Conservation (phyloP, 352 stramenopile genomes). For the Phytophthora tentaculata region DNA sequence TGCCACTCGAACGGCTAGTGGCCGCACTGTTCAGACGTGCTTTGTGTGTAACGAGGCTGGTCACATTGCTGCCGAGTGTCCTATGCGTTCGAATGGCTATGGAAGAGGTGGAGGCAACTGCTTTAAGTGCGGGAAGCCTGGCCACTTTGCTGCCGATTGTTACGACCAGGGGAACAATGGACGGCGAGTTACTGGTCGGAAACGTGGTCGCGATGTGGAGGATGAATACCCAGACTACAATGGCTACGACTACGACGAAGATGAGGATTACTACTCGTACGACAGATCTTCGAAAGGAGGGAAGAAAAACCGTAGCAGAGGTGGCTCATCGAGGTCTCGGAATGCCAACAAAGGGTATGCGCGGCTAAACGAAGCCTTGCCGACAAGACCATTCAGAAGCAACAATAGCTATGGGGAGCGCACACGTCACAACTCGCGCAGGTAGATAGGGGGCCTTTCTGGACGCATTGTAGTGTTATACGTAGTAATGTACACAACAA, state of each 20-base stretch:
- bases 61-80: slow-evolving; percentile 79
- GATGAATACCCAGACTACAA: slow-evolving; percentile 59
- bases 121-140: slow-evolving; percentile 56
- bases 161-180: slow-evolving; percentile 26
- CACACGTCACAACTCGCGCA: slow-evolving; percentile 27
- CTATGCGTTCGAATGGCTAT: slow-evolving; percentile 50
- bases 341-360: slow-evolving; percentile 37
- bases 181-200: slow-evolving; percentile 45
- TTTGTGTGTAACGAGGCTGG: slow-evolving; percentile 74
- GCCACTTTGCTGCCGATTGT: slow-evolving; percentile 62
- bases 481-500: slow-evolving; percentile 4
- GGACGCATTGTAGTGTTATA: slow-evolving; percentile 16
- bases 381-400: slow-evolving; percentile 37
- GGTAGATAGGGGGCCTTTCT: slow-evolving; percentile 20
- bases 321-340: slow-evolving; percentile 28
- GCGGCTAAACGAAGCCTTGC: slow-evolving; percentile 42
- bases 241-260: slow-evolving; percentile 43
- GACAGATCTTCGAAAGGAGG: slow-evolving; percentile 34
- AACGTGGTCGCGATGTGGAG: slow-evolving; percentile 51
- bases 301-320: slow-evolving; percentile 28
- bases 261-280: slow-evolving; percentile 45
- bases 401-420: slow-evolving; percentile 37
- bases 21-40: slow-evolving; percentile 68
- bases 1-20: slow-evolving; percentile 40
- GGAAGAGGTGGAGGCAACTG: slow-evolving; percentile 44